Evolutionary conservation across 306 rosid species (phyloP), one percentile per base, ranked within the genome.

Genomic region (Adenanthera pavonina): DNA sequence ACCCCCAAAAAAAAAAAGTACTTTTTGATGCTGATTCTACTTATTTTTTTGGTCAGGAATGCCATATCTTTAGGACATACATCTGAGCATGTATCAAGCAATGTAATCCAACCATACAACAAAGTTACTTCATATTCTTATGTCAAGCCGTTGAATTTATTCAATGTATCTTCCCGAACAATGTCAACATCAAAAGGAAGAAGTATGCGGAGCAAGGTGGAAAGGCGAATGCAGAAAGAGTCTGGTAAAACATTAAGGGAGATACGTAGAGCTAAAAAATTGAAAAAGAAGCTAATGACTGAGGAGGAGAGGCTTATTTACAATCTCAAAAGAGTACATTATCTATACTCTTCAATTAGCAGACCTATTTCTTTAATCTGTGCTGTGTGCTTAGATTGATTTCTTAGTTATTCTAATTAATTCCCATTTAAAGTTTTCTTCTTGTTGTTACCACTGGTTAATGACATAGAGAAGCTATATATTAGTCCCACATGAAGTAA

Each of bases 121-220:
- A 71, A 86, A 81, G 90, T 82, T 53, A 34, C 82, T 56, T 67
- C 68, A 6, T 33, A 65, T 78, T 85, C 87, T 81, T 71, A 74
- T 56, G 71, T 74, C 67, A 77, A 87, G 79, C 76, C 73, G 1
- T 75, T 80, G 64, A 61, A 76, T 93, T 86, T 87, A 43, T 87
- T 88, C 78, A 83, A 85, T 83, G 87, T 80, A 70, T 82, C 85
- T 75, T 81, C 71, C 4, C 94, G 97, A 48, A 78, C 87, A 48
- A 90, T 95, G 98, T 95, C 98, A 7, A 93, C 93, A 10, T 84
- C 93, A 2, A 95, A 74, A 80, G 97, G 98, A 77, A 89, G 93
- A 78, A 93, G 96, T 80, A 95, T 93, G 94, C 89, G 99, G 70
- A 93, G 98, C 89, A 93, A 91, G 87, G 99, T 95, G 67, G 99